Evolutionary conservation across 495 filamentous ascomycete genomes (phyloP).

Genomic region (Daldinia bambusicola): DNA sequence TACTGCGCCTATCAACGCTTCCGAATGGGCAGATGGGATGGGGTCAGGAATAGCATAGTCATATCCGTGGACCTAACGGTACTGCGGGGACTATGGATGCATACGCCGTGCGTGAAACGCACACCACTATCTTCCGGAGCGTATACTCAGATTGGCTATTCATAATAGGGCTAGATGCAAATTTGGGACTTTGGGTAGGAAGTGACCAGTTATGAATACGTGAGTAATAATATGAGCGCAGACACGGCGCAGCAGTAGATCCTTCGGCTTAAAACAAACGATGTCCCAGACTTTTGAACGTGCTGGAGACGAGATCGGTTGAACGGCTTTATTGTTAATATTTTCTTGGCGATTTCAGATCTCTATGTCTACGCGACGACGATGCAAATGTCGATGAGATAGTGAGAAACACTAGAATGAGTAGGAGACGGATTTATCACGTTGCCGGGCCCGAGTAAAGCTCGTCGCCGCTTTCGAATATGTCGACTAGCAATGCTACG

Average conservation of each 20-base stretch:
- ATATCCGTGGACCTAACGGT: background rate
- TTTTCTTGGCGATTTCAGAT: background rate
- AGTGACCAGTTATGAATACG: background rate
- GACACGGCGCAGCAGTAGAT: slow-evolving; percentile 11
- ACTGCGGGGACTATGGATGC: background rate
- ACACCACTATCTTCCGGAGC: background rate
- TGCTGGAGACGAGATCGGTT: slow-evolving; percentile 7
- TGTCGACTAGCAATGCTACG: slow-evolving; percentile 13
- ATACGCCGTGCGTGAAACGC: background rate
- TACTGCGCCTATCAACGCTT: background rate
- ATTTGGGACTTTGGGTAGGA: background rate
- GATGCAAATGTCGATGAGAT: background rate
- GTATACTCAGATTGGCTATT: background rate
- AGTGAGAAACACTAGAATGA: background rate
- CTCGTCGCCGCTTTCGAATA: slow-evolving; percentile 18
- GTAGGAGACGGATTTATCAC: background rate
- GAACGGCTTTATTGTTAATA: background rate
- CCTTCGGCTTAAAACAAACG: slow-evolving; percentile 16
- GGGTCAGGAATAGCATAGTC: background rate
- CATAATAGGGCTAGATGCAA: background rate
- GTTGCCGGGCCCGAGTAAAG: background rate
- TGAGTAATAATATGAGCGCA: background rate
- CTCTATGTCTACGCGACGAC: background rate
- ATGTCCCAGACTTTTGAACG: background rate
- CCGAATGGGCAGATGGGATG: too few relatives aligned